Evolutionary conservation across 2,329 filamentous ascomycete genomes (phyloP), one percentile per base, ranked within the genome.

Genomic region (Thielaviopsis populi): DNA sequence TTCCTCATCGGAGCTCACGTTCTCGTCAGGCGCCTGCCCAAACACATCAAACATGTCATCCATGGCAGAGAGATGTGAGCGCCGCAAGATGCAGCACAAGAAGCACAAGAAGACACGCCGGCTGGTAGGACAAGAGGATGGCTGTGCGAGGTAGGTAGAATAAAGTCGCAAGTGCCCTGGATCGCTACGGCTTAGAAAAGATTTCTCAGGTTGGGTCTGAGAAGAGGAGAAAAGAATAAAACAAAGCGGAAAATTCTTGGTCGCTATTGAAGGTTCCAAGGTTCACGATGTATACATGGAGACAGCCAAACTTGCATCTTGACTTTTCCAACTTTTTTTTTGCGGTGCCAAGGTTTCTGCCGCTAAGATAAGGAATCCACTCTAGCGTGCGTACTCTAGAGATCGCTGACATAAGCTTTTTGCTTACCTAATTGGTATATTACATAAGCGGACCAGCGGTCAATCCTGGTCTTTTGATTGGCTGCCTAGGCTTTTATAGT

Each of bases 21-120:
- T 74, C 59, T 69, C 72, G 22, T 78, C 73, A 59, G 83, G 78
- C 71, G 80, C 79, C 70, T 88, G 85, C 68, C 91, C 86, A 71
- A 94, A 92, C 65, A 91, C 87, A 69, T 89, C 85, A 70, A 94
- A 94, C 69, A 94, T 80, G 67, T 91, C 87, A 75, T 91, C 86
- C 85, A 88, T 89, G 43, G 24, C 42, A 46, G 37, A 19, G 40
- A 17, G 15, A 54, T 27, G n/a, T 27, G 22, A 15, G 27, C 54
- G 19, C n/a, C 6, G 42, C 30, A 30, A 60, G 42, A n/a, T 22
- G 54, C 50, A 63, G 43, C 10, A 19, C 37, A n/a, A 27, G n/a
- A 33, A 33, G 30, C 30, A 33, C 30, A 33, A 33, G 33, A 37
- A 37, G 33, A 37, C 42, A 58, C 41, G 13, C 37, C 30, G 33